Percentiles rank a stretch among this genome's conserved stretches.
Conservation (phyloP, 2,329 filamentous ascomycete genomes). For the Arthrobotrys pseudoclavata region DNA sequence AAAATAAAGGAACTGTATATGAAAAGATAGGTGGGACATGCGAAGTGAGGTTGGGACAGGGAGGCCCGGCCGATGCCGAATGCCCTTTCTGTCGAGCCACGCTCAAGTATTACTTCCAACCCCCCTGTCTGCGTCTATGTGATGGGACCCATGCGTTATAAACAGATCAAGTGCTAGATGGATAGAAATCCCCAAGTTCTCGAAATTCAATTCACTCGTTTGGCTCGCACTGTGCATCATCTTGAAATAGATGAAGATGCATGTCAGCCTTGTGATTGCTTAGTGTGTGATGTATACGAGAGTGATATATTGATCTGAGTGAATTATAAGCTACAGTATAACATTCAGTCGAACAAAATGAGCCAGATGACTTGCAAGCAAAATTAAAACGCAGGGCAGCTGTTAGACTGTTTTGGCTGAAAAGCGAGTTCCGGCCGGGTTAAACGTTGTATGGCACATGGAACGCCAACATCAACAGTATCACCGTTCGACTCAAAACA, state of each 20-base stretch:
- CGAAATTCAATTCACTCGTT: slow-evolving; percentile 9
- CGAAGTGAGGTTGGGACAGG: not conserved
- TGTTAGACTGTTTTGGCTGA: not conserved
- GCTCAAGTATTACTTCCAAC: not conserved
- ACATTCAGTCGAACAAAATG: not conserved
- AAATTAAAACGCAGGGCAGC: not conserved
- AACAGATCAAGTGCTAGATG: not conserved
- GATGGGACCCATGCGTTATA: slow-evolving; percentile 8
- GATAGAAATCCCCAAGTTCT: slow-evolving; percentile 2
- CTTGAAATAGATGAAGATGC: not conserved
- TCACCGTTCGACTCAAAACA: slow-evolving; percentile 8
- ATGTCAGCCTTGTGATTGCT: slow-evolving; percentile 20
- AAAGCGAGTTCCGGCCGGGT: not conserved
- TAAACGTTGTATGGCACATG: slow-evolving; percentile 18
- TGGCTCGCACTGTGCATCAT: slow-evolving; percentile 15
- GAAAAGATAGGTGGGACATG: not conserved
- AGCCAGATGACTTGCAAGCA: slow-evolving; percentile 16
- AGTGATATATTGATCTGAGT: slow-evolving; percentile 9
- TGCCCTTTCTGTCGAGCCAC: slow-evolving; percentile 6
- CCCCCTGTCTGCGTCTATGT: slow-evolving; percentile 8
- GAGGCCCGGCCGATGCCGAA: slow-evolving; percentile 24
- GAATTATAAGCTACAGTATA: slow-evolving; percentile 9
- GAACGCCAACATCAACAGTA: slow-evolving; percentile 15
- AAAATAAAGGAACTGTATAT: not conserved
- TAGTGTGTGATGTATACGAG: not conserved